phyloP scores from a whole-genome alignment of 1,284 basidiomycete species.

The Wallemia hederae region DNA sequence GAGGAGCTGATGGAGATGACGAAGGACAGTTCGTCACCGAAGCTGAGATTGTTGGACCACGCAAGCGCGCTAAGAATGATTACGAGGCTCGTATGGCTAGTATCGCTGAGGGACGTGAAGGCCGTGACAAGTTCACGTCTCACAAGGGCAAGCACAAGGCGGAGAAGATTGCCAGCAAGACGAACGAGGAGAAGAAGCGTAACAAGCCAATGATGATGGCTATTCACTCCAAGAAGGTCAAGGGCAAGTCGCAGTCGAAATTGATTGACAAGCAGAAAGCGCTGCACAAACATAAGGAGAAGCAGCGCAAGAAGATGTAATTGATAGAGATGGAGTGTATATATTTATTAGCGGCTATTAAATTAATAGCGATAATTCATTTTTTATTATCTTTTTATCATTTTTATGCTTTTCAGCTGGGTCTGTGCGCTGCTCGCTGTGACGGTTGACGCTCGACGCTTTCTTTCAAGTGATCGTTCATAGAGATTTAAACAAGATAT shows the following conservation, averaged over 20 bases:
- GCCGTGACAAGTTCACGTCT: slow-evolving; percentile 77
- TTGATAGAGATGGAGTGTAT: not conserved
- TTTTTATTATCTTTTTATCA: not conserved
- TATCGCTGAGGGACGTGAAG: slow-evolving; percentile 76
- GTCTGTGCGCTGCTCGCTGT: not conserved
- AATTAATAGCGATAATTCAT: too few species aligned
- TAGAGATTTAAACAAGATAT: not conserved
- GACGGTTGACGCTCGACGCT: not conserved
- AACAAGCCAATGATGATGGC: slow-evolving; percentile 8
- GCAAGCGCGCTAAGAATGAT: slow-evolving; percentile 76
- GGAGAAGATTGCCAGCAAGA: slow-evolving; percentile 43
- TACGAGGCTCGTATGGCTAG: slow-evolving; percentile 84
- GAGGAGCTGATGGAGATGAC: slow-evolving; percentile 17
- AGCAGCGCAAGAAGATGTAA: not conserved
- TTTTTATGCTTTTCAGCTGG: not conserved
- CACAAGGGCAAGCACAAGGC: slow-evolving; percentile 67
- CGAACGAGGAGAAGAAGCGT: slow-evolving; percentile 33
- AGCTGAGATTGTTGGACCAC: slow-evolving; percentile 66
- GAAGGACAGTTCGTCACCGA: slow-evolving; percentile 53
- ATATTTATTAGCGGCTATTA: too few species aligned
- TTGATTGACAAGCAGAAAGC: slow-evolving; percentile 4
- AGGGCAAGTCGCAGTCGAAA: not conserved
- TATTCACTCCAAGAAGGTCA: slow-evolving; percentile 3
- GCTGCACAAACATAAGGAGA: not conserved
- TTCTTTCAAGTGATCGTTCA: not conserved